Conservation (phyloP, 371 early-diverging fungal species). For the Mucor mucedo region DNA sequence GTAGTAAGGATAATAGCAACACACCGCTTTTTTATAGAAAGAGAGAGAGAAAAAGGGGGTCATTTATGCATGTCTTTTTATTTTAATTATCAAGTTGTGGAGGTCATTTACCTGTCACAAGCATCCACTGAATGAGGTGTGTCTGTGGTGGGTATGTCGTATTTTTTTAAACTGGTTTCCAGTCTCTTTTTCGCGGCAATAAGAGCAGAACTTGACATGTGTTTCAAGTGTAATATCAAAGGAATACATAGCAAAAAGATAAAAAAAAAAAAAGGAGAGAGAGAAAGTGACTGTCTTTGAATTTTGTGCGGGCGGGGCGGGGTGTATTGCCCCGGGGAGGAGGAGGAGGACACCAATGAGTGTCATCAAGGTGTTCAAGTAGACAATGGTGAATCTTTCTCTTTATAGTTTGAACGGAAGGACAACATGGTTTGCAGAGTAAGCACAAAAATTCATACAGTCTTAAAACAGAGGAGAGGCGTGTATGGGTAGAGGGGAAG, state of each 20-base stretch:
- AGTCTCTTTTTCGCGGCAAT: constrained; percentile 40
- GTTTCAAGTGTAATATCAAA: neutral
- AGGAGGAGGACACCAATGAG: neutral
- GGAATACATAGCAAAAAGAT: neutral
- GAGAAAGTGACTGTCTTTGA: neutral
- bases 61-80: constrained; percentile 12
- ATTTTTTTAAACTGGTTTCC: constrained; percentile 35
- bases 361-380: constrained; percentile 14
- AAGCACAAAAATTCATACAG: constrained; percentile 1
- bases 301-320: neutral
- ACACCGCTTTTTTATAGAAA: constrained; percentile 23
- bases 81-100: neutral
- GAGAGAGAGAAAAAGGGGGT: neutral
- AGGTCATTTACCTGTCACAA: neutral
- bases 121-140: neutral
- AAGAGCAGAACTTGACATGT: constrained; percentile 43
- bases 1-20: constrained; percentile 44
- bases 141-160: constrained; percentile 23
- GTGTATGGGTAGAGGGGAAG: neutral
- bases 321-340: neutral
- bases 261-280: neutral
- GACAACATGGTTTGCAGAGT: constrained; percentile 33
- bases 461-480: too few species aligned
- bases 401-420: constrained; percentile 30
- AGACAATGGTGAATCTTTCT: constrained; percentile 18